A percentile compares a stretch with the other conserved stretches of the same genome.
phyloP scores from a whole-genome alignment of 768 basidiomycete genomes.

The Lactarius quietus region DNA sequence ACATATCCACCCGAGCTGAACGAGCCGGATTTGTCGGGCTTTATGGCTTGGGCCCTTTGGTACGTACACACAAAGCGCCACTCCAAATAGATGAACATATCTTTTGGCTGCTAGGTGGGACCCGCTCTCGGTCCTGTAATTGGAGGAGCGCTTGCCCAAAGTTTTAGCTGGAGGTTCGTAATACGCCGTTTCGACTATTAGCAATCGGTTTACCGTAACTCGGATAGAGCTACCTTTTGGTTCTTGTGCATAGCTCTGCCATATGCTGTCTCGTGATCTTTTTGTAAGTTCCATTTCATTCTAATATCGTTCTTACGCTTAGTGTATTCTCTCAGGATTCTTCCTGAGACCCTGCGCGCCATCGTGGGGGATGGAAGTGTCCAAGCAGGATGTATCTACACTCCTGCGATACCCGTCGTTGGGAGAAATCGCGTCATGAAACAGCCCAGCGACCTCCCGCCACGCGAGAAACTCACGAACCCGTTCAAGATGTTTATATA shows the following conservation, averaged over 20 bases:
- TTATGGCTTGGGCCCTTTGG: slow-evolving; percentile 63
- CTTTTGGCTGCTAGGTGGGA: slow-evolving; percentile 28
- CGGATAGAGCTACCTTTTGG: slow-evolving; percentile 41
- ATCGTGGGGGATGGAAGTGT: slow-evolving; percentile 44
- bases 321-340: slow-evolving; percentile 31
- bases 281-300: slow-evolving; percentile 29
- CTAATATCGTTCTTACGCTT: neutral
- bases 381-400: slow-evolving; percentile 32
- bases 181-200: neutral
- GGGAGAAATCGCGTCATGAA: slow-evolving; percentile 24
- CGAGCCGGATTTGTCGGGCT: slow-evolving; percentile 72
- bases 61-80: slow-evolving; percentile 30
- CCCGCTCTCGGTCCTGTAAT: slow-evolving; percentile 43
- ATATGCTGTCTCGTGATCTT: slow-evolving; percentile 37
- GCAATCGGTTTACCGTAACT: neutral
- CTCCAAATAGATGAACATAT: neutral
- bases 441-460: slow-evolving; percentile 18
- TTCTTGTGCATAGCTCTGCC: slow-evolving; percentile 38
- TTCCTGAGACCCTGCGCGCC: slow-evolving; percentile 48
- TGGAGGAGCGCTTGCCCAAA: slow-evolving; percentile 42
- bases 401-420: slow-evolving; percentile 35
- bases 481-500: slow-evolving; percentile 54
- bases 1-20: slow-evolving; percentile 70
- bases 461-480: slow-evolving; percentile 44
- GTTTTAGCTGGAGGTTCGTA: slow-evolving; percentile 33